These are phyloP conservation scores for Collybia sordida DNA, from an alignment of 768 basidiomycete species.

Conservation along the genomic window DNA sequence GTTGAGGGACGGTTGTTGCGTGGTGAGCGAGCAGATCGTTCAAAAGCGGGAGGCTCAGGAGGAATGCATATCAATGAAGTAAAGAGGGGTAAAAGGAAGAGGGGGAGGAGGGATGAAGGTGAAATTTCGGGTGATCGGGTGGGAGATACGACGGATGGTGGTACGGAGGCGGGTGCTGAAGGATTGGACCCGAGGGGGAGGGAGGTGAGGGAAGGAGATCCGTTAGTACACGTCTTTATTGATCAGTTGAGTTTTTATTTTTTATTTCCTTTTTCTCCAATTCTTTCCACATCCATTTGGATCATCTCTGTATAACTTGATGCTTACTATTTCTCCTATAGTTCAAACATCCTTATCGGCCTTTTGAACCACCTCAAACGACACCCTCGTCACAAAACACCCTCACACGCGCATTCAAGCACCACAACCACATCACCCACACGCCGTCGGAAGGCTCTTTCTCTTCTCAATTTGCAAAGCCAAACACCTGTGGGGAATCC, in stretches of 20 bases:
- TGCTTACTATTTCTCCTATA: slow-evolving; percentile 44
- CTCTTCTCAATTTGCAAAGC: slow-evolving; percentile 8
- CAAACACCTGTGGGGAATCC: neutral
- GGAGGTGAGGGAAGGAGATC: slow-evolving; percentile 28
- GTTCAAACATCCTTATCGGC: slow-evolving; percentile 88
- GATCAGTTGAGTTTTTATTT: slow-evolving; percentile 49
- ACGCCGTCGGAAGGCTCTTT: neutral
- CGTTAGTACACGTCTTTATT: slow-evolving; percentile 48
- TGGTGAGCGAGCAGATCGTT: too few species aligned
- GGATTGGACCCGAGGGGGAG: slow-evolving; percentile 36
- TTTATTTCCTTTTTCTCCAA: neutral
- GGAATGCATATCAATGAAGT: neutral
- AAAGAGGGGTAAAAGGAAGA: slow-evolving; percentile 6
- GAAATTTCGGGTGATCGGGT: neutral
- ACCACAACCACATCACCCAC: too few species aligned
- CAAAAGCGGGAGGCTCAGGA: too few species aligned
- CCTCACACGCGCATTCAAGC: too few species aligned
- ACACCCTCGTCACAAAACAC: slow-evolving; percentile 32
- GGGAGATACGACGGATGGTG: neutral
- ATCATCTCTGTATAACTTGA: slow-evolving; percentile 9
- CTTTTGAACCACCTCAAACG: slow-evolving; percentile 70
- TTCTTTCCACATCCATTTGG: neutral
- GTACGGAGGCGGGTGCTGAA: slow-evolving; percentile 17
- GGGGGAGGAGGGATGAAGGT: slow-evolving; percentile 1
- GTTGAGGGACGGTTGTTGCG: slow-evolving; percentile 11